Conservation (phyloP, 768 basidiomycete genomes). For the Rhodosporidiobolus sp. region DNA sequence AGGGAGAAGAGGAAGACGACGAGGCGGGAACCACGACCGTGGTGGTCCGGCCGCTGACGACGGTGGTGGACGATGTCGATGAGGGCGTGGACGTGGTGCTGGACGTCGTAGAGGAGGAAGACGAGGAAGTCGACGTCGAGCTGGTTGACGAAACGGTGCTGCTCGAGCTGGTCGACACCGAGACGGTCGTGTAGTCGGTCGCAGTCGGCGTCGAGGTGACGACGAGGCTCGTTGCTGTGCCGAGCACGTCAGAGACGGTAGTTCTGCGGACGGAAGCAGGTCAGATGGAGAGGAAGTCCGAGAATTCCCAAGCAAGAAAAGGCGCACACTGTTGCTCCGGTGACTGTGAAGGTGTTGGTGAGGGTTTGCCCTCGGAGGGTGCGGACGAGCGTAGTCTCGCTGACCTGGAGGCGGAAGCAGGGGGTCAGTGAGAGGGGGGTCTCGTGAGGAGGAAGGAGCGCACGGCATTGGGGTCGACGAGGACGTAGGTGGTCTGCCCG, state of each 20-base stretch:
- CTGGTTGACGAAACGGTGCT: background rate
- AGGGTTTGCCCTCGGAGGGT: slow-evolving; percentile 1
- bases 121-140: background rate
- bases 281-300: background rate
- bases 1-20: background rate
- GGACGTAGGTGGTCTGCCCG: slow-evolving; percentile 9
- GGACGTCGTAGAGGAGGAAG: background rate
- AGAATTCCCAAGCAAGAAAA: background rate
- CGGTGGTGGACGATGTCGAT: slow-evolving; percentile 6
- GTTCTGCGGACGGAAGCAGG: background rate
- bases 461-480: slow-evolving; percentile 11
- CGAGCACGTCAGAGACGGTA: background rate
- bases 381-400: background rate
- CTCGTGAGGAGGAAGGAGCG: background rate
- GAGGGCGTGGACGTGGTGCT: background rate
- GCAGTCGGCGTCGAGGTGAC: slow-evolving; percentile 18
- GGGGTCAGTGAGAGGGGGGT: background rate
- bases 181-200: slow-evolving; percentile 7
- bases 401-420: background rate
- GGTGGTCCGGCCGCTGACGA: background rate
- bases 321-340: slow-evolving; percentile 18
- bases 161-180: background rate
- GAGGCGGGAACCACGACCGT: background rate
- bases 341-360: background rate
- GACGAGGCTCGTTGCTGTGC: slow-evolving; percentile 11